Evolutionary conservation across 192 early-diverging fungal species (phyloP), one percentile per base, ranked within the genome.

Genomic region (Haplosporangium gracile): DNA sequence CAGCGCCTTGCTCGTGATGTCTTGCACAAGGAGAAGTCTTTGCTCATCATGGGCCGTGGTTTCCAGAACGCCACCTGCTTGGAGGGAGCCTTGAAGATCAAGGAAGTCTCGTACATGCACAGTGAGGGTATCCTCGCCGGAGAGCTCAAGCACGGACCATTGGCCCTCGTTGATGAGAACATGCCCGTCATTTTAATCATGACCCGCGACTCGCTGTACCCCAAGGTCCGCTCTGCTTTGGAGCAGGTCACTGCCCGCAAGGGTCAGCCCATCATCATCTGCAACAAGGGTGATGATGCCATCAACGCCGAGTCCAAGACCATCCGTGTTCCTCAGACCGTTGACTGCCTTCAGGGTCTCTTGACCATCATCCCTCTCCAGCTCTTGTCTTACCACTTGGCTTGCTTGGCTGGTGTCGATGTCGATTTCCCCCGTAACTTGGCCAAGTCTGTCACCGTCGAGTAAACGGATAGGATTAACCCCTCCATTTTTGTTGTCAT

Each of bases 31-130:
- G 93, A 98, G 89, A 97, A 97, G 92, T 93, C 90, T 71, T 90
- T 99, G 87, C 90, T 99, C 63, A 95, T 99, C 85, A 95, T 99
- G 94, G 97, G 98, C 73, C 97, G 98, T 90, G 98, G 98, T 63
- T 97, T 96, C 88, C 98, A 99, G 92, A 95, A 97, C 88, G 98
- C 98, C 63, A 99, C 98, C 1, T 98, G 97, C 88, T 92, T 99
- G 69, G 98, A 99, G 90, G 98, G 96, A 81, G 98, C 98, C 8
- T 90, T 99, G 78, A 99, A 99, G 94, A 98, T 99, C 90, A 99
- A 99, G 94, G 98, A 99, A 90, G 94, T 99, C 69, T 97, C 97
- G 57, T 99, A 99, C 91, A 99, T 99, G 93, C 98, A 99, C 93
- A 93, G 92, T 82, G 98, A 99, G 91, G 98, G 98, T 83, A 99